phyloP scores from a whole-genome alignment of 2,329 filamentous ascomycete genomes.

The Fusarium penzigii region DNA sequence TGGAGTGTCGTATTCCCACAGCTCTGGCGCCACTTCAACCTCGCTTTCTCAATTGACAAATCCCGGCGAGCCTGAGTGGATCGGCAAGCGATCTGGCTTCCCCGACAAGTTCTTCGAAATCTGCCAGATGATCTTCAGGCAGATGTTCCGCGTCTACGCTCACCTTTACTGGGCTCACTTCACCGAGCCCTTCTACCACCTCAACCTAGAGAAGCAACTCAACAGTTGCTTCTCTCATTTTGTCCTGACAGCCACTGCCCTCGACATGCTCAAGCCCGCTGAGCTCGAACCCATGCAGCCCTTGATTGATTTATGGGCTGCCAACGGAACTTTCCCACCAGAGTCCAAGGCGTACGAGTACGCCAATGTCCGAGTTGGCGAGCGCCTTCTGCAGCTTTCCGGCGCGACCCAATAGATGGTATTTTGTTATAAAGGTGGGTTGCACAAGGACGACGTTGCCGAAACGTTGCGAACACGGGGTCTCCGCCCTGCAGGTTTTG shows the following conservation, averaged over 20 bases:
- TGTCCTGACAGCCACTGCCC: constrained; percentile 74
- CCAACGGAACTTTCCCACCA: constrained; percentile 82
- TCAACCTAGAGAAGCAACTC: constrained; percentile 77
- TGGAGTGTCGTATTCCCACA: constrained; percentile 65
- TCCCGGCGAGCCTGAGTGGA: constrained; percentile 68
- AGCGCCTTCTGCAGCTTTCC: constrained; percentile 56
- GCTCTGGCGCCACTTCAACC: constrained; percentile 58
- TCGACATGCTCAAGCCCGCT: constrained; percentile 82
- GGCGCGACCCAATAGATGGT: constrained; percentile 31
- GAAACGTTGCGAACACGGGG: constrained; percentile 14
- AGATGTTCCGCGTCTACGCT: constrained; percentile 98
- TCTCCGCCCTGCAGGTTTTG: constrained; percentile 7
- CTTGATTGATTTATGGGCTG: constrained; percentile 87
- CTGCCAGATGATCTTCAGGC: constrained; percentile 91
- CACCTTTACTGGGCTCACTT: constrained; percentile 98
- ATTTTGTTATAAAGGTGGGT: constrained; percentile 5
- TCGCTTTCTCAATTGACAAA: constrained; percentile 65
- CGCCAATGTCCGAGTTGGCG: constrained; percentile 61
- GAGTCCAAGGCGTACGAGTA: constrained; percentile 69
- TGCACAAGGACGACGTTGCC: constrained; percentile 9
- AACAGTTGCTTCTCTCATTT: constrained; percentile 91
- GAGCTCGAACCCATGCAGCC: constrained; percentile 97
- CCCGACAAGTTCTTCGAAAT: constrained; percentile 86
- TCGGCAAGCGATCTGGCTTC: constrained; percentile 91
- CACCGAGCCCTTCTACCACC: constrained; percentile 78